These are phyloP conservation scores for Boletus pseudo-olivaceus DNA, from an alignment of 768 basidiomycete genomes.

Conservation along the genomic window DNA sequence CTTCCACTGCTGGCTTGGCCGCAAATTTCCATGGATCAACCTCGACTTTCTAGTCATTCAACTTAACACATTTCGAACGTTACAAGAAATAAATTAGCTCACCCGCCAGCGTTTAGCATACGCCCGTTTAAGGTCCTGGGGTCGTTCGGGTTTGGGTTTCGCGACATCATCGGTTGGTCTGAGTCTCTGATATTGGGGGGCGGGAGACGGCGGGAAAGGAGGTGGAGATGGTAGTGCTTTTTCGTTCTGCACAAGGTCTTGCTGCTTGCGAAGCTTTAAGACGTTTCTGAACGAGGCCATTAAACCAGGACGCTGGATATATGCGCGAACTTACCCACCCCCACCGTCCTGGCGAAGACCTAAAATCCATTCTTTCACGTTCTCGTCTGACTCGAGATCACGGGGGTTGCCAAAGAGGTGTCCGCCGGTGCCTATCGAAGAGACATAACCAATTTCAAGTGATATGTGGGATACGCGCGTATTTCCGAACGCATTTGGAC, in stretches of 20 bases:
- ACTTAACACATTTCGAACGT: background rate
- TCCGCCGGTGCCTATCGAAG: slow-evolving; percentile 40
- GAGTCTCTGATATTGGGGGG: background rate
- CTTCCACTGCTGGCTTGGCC: slow-evolving; percentile 6
- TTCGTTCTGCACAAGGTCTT: slow-evolving; percentile 11
- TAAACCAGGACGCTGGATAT: background rate
- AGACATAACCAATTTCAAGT: slow-evolving; percentile 49
- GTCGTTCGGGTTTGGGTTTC: slow-evolving; percentile 5
- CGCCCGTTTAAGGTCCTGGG: slow-evolving; percentile 8
- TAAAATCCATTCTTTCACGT: slow-evolving; percentile 49
- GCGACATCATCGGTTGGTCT: background rate
- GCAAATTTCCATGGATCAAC: slow-evolving; percentile 14
- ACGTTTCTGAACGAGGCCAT: slow-evolving; percentile 34
- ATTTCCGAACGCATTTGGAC: slow-evolving; percentile 29
- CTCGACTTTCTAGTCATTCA: slow-evolving; percentile 9
- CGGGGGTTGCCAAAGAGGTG: slow-evolving; percentile 49
- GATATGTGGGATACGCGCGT: slow-evolving; percentile 45
- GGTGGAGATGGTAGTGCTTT: slow-evolving; percentile 4
- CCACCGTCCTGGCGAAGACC: slow-evolving; percentile 58
- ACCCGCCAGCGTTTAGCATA: slow-evolving; percentile 30
- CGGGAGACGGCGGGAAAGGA: background rate
- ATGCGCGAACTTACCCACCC: slow-evolving; percentile 48
- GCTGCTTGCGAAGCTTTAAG: slow-evolving; percentile 44
- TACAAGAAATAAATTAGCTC: background rate
- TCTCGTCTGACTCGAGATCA: slow-evolving; percentile 38